phyloP scores from a whole-genome alignment of 345 rosid genomes.

The Dovyalis caffra region DNA sequence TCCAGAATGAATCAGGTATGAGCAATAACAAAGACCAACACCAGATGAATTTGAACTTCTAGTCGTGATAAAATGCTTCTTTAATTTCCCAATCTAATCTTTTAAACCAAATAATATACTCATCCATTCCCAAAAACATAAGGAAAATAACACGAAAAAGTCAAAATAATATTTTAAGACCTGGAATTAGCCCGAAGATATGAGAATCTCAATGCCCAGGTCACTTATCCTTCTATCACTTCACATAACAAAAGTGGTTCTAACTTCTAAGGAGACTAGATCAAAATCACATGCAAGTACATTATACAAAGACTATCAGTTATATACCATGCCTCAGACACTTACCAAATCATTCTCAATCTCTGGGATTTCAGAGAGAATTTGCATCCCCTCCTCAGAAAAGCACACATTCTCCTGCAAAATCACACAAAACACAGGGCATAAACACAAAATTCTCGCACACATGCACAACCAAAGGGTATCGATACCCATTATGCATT shows the following conservation, averaged over 20 bases:
- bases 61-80: neutral
- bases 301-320: conserved; percentile 1
- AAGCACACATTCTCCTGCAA: conserved; percentile 43
- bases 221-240: too few relatives aligned
- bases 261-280: neutral
- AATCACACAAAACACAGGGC: neutral
- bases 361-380: conserved; percentile 42
- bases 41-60: neutral
- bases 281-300: neutral
- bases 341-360: conserved; percentile 45
- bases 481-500: neutral
- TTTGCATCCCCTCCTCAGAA: conserved; percentile 34
- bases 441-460: conserved; percentile 1
- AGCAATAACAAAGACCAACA: neutral
- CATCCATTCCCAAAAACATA: neutral
- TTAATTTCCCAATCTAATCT: neutral
- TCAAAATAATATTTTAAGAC: too few relatives aligned
- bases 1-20: neutral
- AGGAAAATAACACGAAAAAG: too few relatives aligned
- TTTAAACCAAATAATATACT: neutral
- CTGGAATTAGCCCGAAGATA: too few relatives aligned
- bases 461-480: neutral
- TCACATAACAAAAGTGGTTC: neutral
- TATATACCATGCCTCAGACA: neutral
- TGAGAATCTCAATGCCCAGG: too few relatives aligned